These are phyloP conservation scores for Didymosphaeria variabile DNA, from an alignment of 2,329 filamentous ascomycete genomes.

Conservation along the genomic window DNA sequence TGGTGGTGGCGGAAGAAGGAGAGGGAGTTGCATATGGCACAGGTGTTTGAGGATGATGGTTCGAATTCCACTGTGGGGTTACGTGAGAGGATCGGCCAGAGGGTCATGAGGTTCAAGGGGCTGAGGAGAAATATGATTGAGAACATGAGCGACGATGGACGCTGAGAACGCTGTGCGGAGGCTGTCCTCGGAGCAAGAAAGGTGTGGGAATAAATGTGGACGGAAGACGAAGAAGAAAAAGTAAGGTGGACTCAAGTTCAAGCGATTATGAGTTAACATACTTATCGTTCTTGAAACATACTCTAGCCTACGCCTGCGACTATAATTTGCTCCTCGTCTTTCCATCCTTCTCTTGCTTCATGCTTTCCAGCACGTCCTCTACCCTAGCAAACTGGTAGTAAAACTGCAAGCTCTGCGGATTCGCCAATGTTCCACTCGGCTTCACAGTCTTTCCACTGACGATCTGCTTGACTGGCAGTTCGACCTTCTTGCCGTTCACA, in stretches of 20 bases:
- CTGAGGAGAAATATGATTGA: not conserved
- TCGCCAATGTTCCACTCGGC: slow-evolving; percentile 78
- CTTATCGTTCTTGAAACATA: not conserved
- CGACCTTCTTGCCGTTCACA: slow-evolving; percentile 86
- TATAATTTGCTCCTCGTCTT: slow-evolving; percentile 38
- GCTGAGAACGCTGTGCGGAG: too few species aligned
- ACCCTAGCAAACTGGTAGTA: slow-evolving; percentile 82
- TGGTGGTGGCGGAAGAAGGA: slow-evolving; percentile 30
- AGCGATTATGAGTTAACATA: not conserved
- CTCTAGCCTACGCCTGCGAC: not conserved
- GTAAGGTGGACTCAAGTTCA: too few species aligned
- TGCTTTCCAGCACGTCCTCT: slow-evolving; percentile 63
- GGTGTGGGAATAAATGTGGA: too few species aligned
- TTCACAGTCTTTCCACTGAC: slow-evolving; percentile 78
- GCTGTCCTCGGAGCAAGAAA: too few species aligned
- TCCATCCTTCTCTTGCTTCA: slow-evolving; percentile 23
- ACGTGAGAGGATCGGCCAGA: not conserved
- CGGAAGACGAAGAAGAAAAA: too few species aligned
- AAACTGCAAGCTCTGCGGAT: slow-evolving; percentile 77
- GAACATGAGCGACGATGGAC: not conserved
- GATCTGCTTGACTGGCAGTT: slow-evolving; percentile 84
- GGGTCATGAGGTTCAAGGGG: not conserved
- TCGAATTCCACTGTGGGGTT: not conserved
- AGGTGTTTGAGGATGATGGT: too few species aligned
- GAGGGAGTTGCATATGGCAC: slow-evolving; percentile 9